Evolutionary conservation across 805 yeast species (phyloP).

Genomic region (Kockiozyma suomiensis): DNA sequence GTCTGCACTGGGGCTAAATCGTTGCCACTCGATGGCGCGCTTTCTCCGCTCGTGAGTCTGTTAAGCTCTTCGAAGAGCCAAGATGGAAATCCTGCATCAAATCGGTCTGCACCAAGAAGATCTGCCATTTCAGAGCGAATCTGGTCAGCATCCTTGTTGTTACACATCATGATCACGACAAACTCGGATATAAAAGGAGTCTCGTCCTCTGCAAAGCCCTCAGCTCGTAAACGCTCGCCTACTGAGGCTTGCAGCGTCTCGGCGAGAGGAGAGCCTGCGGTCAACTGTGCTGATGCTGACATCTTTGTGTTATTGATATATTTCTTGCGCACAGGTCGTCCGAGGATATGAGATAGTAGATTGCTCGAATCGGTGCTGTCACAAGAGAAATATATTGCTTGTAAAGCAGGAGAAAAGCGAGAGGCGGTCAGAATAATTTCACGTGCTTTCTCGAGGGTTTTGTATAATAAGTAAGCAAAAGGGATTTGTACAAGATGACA

Average conservation of each 20-base stretch:
- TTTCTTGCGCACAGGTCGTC: not conserved
- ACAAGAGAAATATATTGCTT: not conserved
- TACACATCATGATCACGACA: conserved; percentile 38
- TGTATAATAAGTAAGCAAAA: not conserved
- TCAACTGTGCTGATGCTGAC: not conserved
- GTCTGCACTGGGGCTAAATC: not conserved
- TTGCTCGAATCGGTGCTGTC: not conserved
- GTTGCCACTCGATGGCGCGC: not conserved
- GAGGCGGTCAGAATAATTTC: not conserved
- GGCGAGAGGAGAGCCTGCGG: conserved; percentile 32
- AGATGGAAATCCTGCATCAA: conserved; percentile 31
- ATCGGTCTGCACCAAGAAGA: conserved; percentile 37
- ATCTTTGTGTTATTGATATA: too few relatives aligned
- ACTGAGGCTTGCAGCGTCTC: conserved; percentile 31
- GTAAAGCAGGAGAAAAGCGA: not conserved
- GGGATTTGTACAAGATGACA: not conserved
- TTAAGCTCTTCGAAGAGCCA: conserved; percentile 34
- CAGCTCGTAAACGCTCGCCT: conserved; percentile 28
- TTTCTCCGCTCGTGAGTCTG: not conserved
- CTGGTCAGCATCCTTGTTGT: conserved; percentile 34
- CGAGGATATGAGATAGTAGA: not conserved
- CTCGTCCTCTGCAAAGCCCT: conserved; percentile 38
- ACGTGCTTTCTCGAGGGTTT: not conserved
- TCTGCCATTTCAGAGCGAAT: conserved; percentile 35
- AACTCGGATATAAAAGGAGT: conserved; percentile 39